Base-by-base conservation (phyloP, 768 basidiomycete genomes). In the Termitomyces sp. region DNA sequence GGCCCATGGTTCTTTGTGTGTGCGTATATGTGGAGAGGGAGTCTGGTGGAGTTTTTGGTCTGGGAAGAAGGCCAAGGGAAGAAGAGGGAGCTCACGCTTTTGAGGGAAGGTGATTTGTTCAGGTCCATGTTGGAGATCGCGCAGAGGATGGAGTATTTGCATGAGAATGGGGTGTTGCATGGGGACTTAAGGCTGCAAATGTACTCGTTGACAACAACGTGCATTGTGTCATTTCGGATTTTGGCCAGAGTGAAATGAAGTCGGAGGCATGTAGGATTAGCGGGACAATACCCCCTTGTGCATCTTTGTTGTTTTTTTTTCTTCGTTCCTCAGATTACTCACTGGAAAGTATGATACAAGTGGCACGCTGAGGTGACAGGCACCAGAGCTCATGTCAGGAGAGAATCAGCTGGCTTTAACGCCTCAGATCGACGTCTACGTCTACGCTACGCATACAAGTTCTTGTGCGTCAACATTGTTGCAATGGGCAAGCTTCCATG, bases 111-210 rank as follows among this genome's bases (percentile, higher is more conserved):
- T n/a, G n/a, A n/a, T n/a, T n/a, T n/a, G n/a, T n/a, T n/a, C n/a
- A n/a, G n/a, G n/a, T n/a, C n/a, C n/a, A n/a, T n/a, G n/a, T n/a
- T n/a, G n/a, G n/a, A n/a, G n/a, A n/a, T n/a, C n/a, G n/a, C n/a
- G n/a, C n/a, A n/a, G n/a, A n/a, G n/a, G n/a, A n/a, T n/a, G n/a
- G n/a, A n/a, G n/a, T n/a, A n/a, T n/a, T n/a, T n/a, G n/a, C n/a
- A n/a, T n/a, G n/a, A n/a, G n/a, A n/a, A n/a, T n/a, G n/a, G n/a
- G n/a, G n/a, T n/a, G n/a, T n/a, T n/a, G n/a, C n/a, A n/a, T n/a
- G n/a, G n/a, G n/a, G n/a, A n/a, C 76, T 94, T 52, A 93, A 92
- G 88, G 88, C 82, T 3, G 78, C 86, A 2, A 94, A 95, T 67
- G 81, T 93, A 16, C 81, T 94, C 2, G 83, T 95, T 15, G 83